Percentiles rank a stretch among this genome's conserved stretches.
Conservation (phyloP, 208 protist genomes). For the Acanthamoeba lenticulata region DNA sequence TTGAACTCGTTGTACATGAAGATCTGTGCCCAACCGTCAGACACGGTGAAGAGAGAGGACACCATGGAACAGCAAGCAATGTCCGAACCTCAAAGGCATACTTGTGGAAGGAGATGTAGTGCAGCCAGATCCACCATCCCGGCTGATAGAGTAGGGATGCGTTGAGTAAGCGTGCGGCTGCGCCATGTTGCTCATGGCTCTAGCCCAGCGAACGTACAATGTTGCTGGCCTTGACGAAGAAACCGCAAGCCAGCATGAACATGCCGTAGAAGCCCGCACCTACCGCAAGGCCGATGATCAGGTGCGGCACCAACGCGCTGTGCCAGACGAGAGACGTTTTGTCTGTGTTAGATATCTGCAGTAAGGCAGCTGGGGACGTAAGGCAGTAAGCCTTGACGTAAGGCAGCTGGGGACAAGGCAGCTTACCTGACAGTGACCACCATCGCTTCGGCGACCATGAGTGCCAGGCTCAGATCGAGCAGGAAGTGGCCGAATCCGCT, state of each 20-base stretch:
- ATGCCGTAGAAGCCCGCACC: slow-evolving; percentile 58
- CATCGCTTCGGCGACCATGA: slow-evolving; percentile 26
- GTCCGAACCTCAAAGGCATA: slow-evolving; percentile 32
- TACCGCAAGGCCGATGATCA: slow-evolving; percentile 22
- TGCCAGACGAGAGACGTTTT: neutral
- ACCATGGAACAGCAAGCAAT: neutral
- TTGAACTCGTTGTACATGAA: slow-evolving; percentile 56
- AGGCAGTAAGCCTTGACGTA: neutral
- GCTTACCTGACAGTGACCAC: neutral
- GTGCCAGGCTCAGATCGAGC: slow-evolving; percentile 1
- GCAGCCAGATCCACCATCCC: slow-evolving; percentile 50
- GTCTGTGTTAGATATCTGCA: neutral
- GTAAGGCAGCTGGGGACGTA: too few relatives aligned
- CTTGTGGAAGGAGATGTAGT: slow-evolving; percentile 69
- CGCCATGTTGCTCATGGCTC: neutral
- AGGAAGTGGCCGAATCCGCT: slow-evolving; percentile 40
- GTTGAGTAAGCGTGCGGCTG: neutral
- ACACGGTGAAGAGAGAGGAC: neutral
- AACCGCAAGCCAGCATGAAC: slow-evolving; percentile 61
- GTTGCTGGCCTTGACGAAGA: slow-evolving; percentile 52
- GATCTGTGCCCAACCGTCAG: neutral
- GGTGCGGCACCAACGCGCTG: slow-evolving; percentile 27
- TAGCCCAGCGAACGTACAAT: neutral
- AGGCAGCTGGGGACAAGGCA: neutral
- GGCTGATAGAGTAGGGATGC: neutral